Evolutionary conservation across 768 basidiomycete species (phyloP).

Genomic region (Termitomyces sp.): DNA sequence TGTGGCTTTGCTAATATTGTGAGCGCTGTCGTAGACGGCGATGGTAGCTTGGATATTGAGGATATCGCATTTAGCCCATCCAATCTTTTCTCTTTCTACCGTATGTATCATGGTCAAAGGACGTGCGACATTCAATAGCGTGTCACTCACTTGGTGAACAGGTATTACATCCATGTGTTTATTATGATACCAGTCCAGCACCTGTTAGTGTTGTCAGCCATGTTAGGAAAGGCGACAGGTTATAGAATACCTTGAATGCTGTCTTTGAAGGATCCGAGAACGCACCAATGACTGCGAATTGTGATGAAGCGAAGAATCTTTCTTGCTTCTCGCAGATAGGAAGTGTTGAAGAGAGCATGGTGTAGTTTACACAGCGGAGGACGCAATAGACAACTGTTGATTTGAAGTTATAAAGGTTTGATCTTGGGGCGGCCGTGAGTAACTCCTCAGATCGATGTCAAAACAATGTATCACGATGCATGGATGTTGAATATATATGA

Average conservation of each 20-base stretch:
- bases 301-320: slow-evolving; percentile 13
- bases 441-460: slow-evolving; percentile 5
- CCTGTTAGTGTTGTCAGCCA: slow-evolving; percentile 5
- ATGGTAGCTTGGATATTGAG: slow-evolving; percentile 14
- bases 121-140: background rate
- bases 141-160: slow-evolving; percentile 10
- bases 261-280: slow-evolving; percentile 12
- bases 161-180: slow-evolving; percentile 15
- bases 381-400: background rate
- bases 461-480: slow-evolving; percentile 4
- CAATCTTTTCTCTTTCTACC: slow-evolving; percentile 9
- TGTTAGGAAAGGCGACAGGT: background rate
- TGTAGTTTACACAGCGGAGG: background rate
- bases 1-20: slow-evolving; percentile 11
- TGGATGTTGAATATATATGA: background rate
- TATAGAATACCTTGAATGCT: slow-evolving; percentile 10
- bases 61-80: slow-evolving; percentile 11
- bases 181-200: slow-evolving; percentile 15
- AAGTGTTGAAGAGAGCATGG: slow-evolving; percentile 2
- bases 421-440: slow-evolving; percentile 1
- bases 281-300: slow-evolving; percentile 17
- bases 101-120: background rate
- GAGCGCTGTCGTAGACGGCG: slow-evolving; percentile 13
- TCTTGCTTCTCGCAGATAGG: slow-evolving; percentile 8
- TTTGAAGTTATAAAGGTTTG: slow-evolving; percentile 6